Base-by-base conservation (phyloP, 2,329 filamentous ascomycete genomes). In the Sclerotinia trifoliorum region DNA sequence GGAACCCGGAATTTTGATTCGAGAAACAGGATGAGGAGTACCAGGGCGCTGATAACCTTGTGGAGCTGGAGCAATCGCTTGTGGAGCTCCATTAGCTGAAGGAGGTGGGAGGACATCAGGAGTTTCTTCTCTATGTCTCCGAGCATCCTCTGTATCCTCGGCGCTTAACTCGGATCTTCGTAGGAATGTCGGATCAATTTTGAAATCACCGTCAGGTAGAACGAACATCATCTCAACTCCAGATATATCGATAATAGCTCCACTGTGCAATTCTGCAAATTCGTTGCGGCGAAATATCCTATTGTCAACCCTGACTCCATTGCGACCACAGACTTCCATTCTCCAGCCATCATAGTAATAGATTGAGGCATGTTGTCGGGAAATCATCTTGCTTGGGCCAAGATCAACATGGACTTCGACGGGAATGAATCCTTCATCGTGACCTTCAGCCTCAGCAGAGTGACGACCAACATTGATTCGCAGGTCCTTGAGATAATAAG, bases 191-290 rank as follows among this genome's bases (percentile, higher is more conserved):
- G 84, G 84, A 75, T 91, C 86, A 70, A 96, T 88, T 58, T 86
- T 83, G 35, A 93, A 83, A 32, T 87, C 86, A 67, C 82, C 83
- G 57, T 87, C 83, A 0, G 95, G 94, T n/a, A 96, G 86, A 60
- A 97, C 92, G 79, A 99, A 99, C 84, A 98, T 94, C 95, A 99
- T 99, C 81, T 99, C 94, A 0, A 95, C 91, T 65, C 92, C 92
- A 74, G 90, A 91, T 76, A 98, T 92, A 76, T 97, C 93, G 68
- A 99, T 89, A 55, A 98, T 92, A 77, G 94, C 90, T 68, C 95
- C 95, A 75, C 94, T 97, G 54, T 88, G 87, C 35, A 99, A 84
- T 42, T 86, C 81, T 46, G 87, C 85, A 51, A 85, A 81, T 42
- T 81, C 78, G 17, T 90, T 90, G 64, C 89, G 84, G 75, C 90